These are phyloP conservation scores for Globisporangium nodosum DNA, from an alignment of 352 stramenopile genomes.

Conservation along the genomic window DNA sequence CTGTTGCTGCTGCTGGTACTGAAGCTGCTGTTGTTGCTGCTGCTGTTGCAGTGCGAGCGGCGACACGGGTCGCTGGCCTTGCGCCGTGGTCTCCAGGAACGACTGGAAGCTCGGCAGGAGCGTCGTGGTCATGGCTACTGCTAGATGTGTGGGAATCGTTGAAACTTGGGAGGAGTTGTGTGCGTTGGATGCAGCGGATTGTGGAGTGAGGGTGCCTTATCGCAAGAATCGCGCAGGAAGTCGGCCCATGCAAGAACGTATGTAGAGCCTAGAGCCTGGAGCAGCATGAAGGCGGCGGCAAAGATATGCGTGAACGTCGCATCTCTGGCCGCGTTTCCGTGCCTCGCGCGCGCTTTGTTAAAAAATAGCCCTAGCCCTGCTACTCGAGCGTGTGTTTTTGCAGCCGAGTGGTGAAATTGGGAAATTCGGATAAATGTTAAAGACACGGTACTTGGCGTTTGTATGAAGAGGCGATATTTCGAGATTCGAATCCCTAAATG, in stretches of 20 bases:
- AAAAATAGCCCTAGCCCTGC: constrained; percentile 9
- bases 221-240: too few relatives aligned
- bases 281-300: constrained; percentile 12
- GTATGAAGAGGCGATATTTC: not conserved
- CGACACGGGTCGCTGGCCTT: constrained; percentile 15
- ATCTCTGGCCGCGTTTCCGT: constrained; percentile 9
- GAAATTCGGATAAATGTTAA: not conserved
- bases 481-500: not conserved
- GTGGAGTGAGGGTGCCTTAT: not conserved
- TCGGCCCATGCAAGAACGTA: too few relatives aligned
- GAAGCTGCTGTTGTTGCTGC: constrained; percentile 1
- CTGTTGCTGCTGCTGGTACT: not conserved
- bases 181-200: not conserved
- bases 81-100: constrained; percentile 39
- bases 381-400: constrained; percentile 8
- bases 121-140: constrained; percentile 30
- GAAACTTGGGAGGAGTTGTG: not conserved
- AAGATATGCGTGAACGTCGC: constrained; percentile 36
- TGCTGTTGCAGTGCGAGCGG: constrained; percentile 3
- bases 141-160: not conserved
- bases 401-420: not conserved
- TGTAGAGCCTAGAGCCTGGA: too few relatives aligned
- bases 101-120: constrained; percentile 52
- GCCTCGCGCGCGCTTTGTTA: constrained; percentile 1
- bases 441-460: not conserved